Percentiles rank a stretch among this genome's conserved stretches.
phyloP scores from a whole-genome alignment of 1,139 yeast genomes.

The Yamadazyma mexicana region DNA sequence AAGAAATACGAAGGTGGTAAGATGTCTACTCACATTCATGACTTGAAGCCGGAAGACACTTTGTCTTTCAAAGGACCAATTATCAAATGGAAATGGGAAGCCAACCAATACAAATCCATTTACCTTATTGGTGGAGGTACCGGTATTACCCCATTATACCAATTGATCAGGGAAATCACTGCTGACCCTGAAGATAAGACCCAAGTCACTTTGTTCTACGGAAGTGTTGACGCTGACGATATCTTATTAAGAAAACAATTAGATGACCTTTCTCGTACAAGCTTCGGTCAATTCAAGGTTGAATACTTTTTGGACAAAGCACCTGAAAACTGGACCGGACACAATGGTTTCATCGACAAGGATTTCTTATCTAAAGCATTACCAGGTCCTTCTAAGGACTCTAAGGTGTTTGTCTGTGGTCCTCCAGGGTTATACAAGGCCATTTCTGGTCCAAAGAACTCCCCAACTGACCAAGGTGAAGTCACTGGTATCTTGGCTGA shows the following conservation, averaged over 20 bases:
- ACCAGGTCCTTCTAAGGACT: slow-evolving; percentile 63
- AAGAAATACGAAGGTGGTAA: slow-evolving; percentile 86
- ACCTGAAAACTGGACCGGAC: slow-evolving; percentile 70
- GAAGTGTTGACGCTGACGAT: slow-evolving; percentile 76
- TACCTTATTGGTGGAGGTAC: slow-evolving; percentile 97
- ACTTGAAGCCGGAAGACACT: slow-evolving; percentile 75
- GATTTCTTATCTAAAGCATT: slow-evolving; percentile 68
- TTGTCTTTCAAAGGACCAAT: slow-evolving; percentile 94
- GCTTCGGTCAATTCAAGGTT: slow-evolving; percentile 68
- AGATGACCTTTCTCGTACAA: slow-evolving; percentile 61
- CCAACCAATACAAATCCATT: slow-evolving; percentile 73
- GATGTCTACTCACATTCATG: slow-evolving; percentile 74
- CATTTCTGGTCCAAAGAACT: slow-evolving; percentile 74
- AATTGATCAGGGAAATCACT: slow-evolving; percentile 78
- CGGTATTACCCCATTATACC: slow-evolving; percentile 93
- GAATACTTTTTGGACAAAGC: slow-evolving; percentile 74
- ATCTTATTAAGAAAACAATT: slow-evolving; percentile 78
- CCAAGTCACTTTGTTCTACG: slow-evolving; percentile 69
- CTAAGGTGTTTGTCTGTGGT: slow-evolving; percentile 85
- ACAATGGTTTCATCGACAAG: slow-evolving; percentile 77
- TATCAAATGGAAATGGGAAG: slow-evolving; percentile 88
- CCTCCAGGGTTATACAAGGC: slow-evolving; percentile 63
- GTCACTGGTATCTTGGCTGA: slow-evolving; percentile 84
- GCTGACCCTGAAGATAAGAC: slow-evolving; percentile 76
- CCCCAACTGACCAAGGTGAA: slow-evolving; percentile 95